Conservation (phyloP, 331 rosid genomes). For the Rhamnella rubrinervis region DNA sequence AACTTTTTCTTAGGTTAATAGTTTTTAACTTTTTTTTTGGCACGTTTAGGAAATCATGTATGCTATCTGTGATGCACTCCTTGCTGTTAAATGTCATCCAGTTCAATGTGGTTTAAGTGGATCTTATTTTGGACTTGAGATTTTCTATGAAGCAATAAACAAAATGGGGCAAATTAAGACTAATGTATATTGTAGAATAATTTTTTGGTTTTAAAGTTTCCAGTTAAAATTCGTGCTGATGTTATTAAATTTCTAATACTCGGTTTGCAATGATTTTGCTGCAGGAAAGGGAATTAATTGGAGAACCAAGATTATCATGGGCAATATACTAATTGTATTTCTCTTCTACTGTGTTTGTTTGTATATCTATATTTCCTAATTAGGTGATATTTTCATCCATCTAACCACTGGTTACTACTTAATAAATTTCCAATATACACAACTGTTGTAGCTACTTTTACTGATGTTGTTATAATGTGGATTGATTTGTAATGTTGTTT, state of each 20-base stretch:
- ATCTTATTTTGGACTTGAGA: no score
- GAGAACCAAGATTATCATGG: slow-evolving; percentile 34
- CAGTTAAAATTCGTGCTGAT: neutral
- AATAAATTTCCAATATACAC: neutral
- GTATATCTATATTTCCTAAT: neutral
- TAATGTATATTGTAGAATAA: neutral
- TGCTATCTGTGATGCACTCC: no score
- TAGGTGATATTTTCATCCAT: neutral
- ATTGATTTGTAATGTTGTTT: no score
- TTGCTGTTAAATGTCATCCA: no score
- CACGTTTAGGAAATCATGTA: no score
- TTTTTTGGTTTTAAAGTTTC: neutral
- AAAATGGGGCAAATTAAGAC: no score
- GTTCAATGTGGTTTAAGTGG: no score
- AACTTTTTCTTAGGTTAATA: no score
- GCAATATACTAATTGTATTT: slow-evolving; percentile 36
- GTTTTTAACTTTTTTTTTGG: no score
- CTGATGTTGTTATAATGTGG: slow-evolving; percentile 9
- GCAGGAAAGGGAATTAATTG: slow-evolving; percentile 4
- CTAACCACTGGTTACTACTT: neutral
- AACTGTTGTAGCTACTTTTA: slow-evolving; percentile 26
- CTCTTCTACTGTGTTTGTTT: neutral
- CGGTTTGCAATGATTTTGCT: slow-evolving; percentile 6
- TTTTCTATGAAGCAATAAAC: no score
- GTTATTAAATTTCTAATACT: slow-evolving; percentile 10